Percentiles rank a stretch among this genome's conserved stretches.
phyloP scores from a whole-genome alignment of 306 rosid species.

The Mucuna pruriens region DNA sequence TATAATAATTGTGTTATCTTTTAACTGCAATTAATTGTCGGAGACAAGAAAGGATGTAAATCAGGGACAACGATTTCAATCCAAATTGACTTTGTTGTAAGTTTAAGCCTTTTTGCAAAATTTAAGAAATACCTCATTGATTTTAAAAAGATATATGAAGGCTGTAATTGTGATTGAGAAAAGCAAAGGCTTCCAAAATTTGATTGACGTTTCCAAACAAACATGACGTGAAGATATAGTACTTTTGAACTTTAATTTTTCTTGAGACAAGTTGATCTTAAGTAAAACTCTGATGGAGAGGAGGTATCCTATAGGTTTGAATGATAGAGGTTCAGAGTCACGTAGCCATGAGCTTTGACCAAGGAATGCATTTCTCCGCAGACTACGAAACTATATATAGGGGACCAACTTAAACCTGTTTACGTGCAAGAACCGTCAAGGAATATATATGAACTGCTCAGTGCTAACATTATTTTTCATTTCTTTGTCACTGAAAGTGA shows the following conservation, averaged over 20 bases:
- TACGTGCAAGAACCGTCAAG: not conserved
- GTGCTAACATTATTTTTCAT: not conserved
- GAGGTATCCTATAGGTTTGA: not conserved
- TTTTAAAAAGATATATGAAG: not conserved
- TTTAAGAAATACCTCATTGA: not conserved
- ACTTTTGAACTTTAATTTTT: not conserved
- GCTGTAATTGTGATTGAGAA: not conserved
- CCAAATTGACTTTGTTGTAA: not conserved
- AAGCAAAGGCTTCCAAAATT: not conserved
- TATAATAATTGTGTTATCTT: not conserved
- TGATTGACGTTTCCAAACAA: not conserved
- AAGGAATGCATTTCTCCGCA: constrained; percentile 14
- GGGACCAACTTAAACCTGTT: not conserved
- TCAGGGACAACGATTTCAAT: not conserved
- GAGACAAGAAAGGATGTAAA: not conserved
- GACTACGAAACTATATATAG: not conserved
- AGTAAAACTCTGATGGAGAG: not conserved
- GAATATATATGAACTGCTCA: not conserved
- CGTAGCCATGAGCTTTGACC: not conserved
- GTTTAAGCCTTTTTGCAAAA: not conserved
- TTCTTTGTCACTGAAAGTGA: constrained; percentile 7
- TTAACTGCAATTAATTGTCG: not conserved
- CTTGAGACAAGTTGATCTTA: not conserved
- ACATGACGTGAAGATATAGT: not conserved
- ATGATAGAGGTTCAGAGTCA: not conserved